Evolutionary conservation across 2,329 filamentous ascomycete genomes (phyloP), one percentile per base, ranked within the genome.

Genomic region (Aspergillus thermomutatus): DNA sequence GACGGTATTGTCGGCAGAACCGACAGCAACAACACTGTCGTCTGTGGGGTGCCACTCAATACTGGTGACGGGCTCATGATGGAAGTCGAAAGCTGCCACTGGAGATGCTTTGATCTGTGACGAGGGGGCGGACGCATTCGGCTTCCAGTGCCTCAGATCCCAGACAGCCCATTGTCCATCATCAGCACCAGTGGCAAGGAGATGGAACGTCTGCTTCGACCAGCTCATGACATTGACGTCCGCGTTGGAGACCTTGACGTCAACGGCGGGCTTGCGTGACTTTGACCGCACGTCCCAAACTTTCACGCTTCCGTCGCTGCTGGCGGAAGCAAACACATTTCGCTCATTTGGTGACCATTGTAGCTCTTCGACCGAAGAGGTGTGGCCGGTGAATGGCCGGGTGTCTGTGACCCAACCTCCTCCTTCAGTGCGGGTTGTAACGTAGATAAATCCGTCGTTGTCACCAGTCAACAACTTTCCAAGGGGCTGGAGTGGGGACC

Each of bases 191-290:
- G 92, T 92, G 1, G 93, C 93, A 37, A 99, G 86, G 37, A 99
- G 84, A 74, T 97, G 92, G 23, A 87, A 85, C 0, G 92, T 96
- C 75, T 92, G 87, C 47, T 84, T 85, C 40, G 92, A 96, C 94
- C 94, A 99, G 59, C 90, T 94, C 78, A 97, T 89, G 60, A 99
- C 94, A 72, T 99, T 99, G 69, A 97, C 91, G 69, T 99, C 94
- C 50, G 87, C 87, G 55, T 85, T 81, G 71, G 89, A 94, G 63
- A 94, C 88, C 70, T 91, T 85, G 56, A 97, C 89, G 55, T 88
- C 91, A 59, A 99, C 84, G 47, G 92, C 92, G n/a, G 92, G 86
- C 71, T 89, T 90, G 61, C 90, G 87, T 63, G 88, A 91, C 81
- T 97, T 97, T 73, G 89, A 92, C 52, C 94, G 87, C 21, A 94